A percentile compares a stretch with the other conserved stretches of the same genome.
Evolutionary conservation across 345 rosid genomes (phyloP).

Genomic region (Syzygium aqueum): DNA sequence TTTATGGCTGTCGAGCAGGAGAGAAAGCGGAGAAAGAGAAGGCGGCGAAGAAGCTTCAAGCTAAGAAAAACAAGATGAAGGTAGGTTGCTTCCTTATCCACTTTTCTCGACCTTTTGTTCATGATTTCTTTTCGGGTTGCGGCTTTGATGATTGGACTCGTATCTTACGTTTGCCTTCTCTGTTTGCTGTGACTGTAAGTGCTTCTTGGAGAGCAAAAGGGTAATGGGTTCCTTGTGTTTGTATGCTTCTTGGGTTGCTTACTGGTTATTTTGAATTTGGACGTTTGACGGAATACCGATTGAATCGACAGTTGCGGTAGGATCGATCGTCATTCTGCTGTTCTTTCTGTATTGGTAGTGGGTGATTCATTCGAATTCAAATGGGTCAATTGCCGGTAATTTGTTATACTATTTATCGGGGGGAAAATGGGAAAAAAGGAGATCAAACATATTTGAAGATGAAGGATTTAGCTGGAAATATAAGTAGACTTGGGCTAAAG

Average conservation of each 20-base stretch:
- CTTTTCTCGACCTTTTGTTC: not conserved
- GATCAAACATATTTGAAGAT: not conserved
- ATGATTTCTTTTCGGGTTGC: not conserved
- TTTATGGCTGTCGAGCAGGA: constrained; percentile 22
- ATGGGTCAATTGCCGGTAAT: not conserved
- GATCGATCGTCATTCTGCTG: not conserved
- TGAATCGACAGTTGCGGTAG: not conserved
- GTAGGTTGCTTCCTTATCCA: constrained; percentile 18
- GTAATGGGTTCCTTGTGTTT: not conserved
- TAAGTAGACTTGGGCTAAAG: not conserved
- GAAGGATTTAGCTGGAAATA: not conserved
- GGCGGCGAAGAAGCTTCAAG: constrained; percentile 58
- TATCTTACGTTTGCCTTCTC: not conserved
- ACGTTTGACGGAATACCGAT: not conserved
- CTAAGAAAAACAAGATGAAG: constrained; percentile 94
- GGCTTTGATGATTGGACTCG: not conserved
- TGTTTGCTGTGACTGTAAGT: not conserved
- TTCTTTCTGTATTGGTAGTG: not conserved
- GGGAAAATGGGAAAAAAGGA: not conserved
- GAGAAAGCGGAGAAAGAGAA: constrained; percentile 74
- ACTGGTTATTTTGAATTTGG: not conserved
- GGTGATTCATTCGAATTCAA: not conserved
- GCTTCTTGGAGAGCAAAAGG: not conserved
- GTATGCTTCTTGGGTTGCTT: not conserved
- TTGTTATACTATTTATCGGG: not conserved